Base-by-base conservation (phyloP, 805 yeast species). In the Zygosaccharomyces gambellarensis region DNA sequence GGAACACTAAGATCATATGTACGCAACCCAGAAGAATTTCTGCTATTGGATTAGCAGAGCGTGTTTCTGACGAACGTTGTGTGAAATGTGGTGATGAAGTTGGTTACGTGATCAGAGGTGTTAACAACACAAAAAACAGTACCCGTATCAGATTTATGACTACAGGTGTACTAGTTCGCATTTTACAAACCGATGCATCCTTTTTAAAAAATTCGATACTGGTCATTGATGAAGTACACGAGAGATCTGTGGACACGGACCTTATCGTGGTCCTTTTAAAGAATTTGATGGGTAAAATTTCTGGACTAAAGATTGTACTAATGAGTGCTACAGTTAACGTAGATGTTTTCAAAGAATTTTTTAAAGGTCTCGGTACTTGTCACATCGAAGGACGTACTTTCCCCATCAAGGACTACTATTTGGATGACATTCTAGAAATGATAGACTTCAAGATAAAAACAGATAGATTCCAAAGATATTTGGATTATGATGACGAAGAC, bases 21-120 rank as follows among this genome's bases (percentile, higher is more conserved):
- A 90, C 97, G 0, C 98, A 92, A 67, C 99, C 99, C 2, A 78
- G 99, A 68, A 83, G 98, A 74, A 90, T 92, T 48, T 88, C 97
- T 1, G 89, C 97, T 0, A 86, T 92, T 65, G 97, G 97, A 2
- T 75, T 92, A 48, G 97, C 97, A 0, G 96, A 90, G 52, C 79
- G 99, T 63, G 88, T 92, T 5, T 81, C 96, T 1, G 88, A 83
- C 8, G 99, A 92, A 63, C 77, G 97, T 55, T 62, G 68, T 31
- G 67, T 65, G 2, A 46, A 56, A 3, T 65, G 68, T 45, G 75
- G 79, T 43, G 73, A 74, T 22, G 96, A 90, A 64, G 84, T 87
- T 7, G 98, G 98, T 0, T 92, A 89, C 63, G 76, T 87, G 9
- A 92, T 92, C 40, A 76, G 97, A 69, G 98, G 98, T 50, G 97